A percentile compares a stretch with the other conserved stretches of the same genome.
These are phyloP conservation scores for Schoenoplectus tabernaemontani DNA, from an alignment of 202 grass and related monocot species.

Conservation along the genomic window DNA sequence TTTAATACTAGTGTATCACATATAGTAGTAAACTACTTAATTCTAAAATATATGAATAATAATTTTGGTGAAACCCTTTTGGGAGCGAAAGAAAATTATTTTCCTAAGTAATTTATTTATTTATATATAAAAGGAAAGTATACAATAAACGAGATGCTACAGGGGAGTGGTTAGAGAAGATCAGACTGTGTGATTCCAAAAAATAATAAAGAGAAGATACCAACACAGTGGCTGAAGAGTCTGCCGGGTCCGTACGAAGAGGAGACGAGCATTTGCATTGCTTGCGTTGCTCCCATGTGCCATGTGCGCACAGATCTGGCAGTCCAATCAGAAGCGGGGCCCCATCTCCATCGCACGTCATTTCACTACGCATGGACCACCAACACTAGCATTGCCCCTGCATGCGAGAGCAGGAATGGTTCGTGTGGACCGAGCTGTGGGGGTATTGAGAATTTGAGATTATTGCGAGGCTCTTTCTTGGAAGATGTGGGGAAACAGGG, in stretches of 20 bases:
- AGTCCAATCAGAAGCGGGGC: not conserved
- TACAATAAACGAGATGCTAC: too few species aligned
- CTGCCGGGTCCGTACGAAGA: constrained; percentile 9
- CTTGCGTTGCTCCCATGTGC: not conserved
- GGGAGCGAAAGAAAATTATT: too few species aligned
- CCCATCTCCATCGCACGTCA: not conserved
- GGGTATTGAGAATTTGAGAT: constrained; percentile 3
- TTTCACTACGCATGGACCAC: too few species aligned
- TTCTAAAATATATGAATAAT: too few species aligned
- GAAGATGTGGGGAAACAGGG: constrained; percentile 2
- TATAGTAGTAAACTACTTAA: too few species aligned
- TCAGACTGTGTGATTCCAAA: not conserved
- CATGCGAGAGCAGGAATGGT: not conserved
- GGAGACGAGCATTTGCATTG: not conserved
- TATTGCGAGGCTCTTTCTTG: constrained; percentile 6
- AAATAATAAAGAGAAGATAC: constrained; percentile 22
- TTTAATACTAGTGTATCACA: not conserved
- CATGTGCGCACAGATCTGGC: constrained; percentile 15
- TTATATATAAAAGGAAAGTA: too few species aligned
- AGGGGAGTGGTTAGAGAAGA: not conserved
- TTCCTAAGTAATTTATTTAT: too few species aligned
- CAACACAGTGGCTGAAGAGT: constrained; percentile 4
- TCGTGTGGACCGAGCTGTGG: not conserved
- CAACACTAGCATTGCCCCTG: not conserved
- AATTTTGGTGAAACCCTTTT: too few species aligned